A percentile compares a stretch with the other conserved stretches of the same genome.
Evolutionary conservation across 441 rosid genomes (phyloP).

Genomic region (Aleurites moluccanus): DNA sequence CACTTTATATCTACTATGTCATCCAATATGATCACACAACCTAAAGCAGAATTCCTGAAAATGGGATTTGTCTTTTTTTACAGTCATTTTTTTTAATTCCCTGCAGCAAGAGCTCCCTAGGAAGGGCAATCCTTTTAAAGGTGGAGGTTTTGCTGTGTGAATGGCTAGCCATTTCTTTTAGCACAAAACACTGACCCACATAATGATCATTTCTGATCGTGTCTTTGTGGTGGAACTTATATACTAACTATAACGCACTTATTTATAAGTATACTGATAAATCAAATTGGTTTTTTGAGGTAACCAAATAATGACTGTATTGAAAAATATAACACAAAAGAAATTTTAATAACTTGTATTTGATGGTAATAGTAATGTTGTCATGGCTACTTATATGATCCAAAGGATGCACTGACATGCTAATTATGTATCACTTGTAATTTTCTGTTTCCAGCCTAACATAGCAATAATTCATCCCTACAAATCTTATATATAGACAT

Average conservation of each 20-base stretch:
- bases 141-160: conserved; percentile 1
- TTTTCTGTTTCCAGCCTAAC: no score
- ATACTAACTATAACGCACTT: neutral
- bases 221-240: neutral
- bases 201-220: neutral
- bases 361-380: no score
- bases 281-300: neutral
- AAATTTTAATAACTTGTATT: no score
- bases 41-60: neutral
- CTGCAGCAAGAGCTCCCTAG: neutral
- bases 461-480: no score
- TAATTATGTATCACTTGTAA: no score
- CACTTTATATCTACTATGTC: neutral
- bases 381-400: no score
- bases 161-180: neutral
- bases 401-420: no score
- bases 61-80: neutral
- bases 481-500: no score
- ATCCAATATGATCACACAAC: neutral
- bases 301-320: no score
- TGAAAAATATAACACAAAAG: neutral
- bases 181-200: neutral
- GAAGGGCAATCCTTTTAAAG: neutral
- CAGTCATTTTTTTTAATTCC: neutral
- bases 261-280: neutral